Base-by-base conservation (phyloP, 176 grass and related monocot species). In the Aegilops longissima region DNA sequence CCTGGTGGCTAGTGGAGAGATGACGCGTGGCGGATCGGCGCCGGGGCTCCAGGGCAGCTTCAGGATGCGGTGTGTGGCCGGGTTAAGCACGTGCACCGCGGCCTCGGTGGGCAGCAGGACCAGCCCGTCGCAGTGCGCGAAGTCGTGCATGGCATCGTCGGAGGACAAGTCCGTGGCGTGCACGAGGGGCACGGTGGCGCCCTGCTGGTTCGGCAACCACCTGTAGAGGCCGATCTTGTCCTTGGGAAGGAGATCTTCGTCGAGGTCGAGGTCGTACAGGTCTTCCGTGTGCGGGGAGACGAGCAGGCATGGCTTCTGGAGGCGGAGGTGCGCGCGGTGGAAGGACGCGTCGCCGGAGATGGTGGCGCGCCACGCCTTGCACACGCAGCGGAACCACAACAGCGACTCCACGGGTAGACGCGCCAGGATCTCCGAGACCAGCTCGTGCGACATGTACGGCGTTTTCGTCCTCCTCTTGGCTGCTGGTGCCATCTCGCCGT, bases 341-440 rank as follows among this genome's bases (percentile, higher is more conserved):
- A 79, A 25, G 5, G 54, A 61, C 6, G 58, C 52, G 58, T 79
- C 76, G 21, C 4, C 5, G 56, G 34, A 79, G 76, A 79, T 62
- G 76, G 34, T 38, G 56, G 10, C 3, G 76, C 31, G 76, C 56
- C 76, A 79, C 31, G 76, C 76, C 76, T 79, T 79, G 76, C 76
- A 62, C 5, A 79, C 76, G 54, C 18, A 38, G 5, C 33, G 33
- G 54, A 79, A 79, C 20, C 76, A 54, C 5, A 79, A 33, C 31
- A 79, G 54, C 54, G 52, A 62, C 54, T 61, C 23, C 2, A 79
- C 54, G 2, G 76, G 76, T 11, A 79, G 33, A 20, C 30, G 21
- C 20, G 31, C 2, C 4, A 79, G 76, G 30, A 79, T 79, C 33
- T 79, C 56, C 10, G 21, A 17, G 14, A 54, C 14, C 10, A 54